These are phyloP conservation scores for Nakazawaea siamensis DNA, from an alignment of 805 yeast genomes.

Conservation along the genomic window DNA sequence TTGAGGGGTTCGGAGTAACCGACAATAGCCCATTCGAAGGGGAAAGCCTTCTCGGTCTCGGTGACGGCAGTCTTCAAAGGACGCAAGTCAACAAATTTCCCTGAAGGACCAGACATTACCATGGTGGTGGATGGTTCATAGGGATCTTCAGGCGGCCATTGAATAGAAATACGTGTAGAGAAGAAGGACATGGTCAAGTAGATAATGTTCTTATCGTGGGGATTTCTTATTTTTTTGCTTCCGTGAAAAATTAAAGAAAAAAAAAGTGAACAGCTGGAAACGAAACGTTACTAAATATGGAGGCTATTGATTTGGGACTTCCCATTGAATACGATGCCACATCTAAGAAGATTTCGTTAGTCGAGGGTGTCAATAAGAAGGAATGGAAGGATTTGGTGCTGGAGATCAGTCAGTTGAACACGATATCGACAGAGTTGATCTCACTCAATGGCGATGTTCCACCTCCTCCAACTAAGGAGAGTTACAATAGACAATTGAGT, in stretches of 20 bases:
- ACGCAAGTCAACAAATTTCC: conserved; percentile 40
- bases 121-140: conserved; percentile 38
- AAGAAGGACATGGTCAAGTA: conserved; percentile 19
- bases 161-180: conserved; percentile 42
- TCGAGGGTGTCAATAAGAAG: conserved; percentile 14
- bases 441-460: conserved; percentile 41
- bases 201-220: too few species aligned
- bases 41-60: conserved; percentile 24
- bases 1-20: conserved; percentile 36
- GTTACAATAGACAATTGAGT: conserved; percentile 46
- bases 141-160: conserved; percentile 37
- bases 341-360: conserved; percentile 19
- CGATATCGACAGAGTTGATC: conserved; percentile 31
- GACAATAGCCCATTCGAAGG: conserved; percentile 53
- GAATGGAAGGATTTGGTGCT: conserved; percentile 17
- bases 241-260: too few species aligned
- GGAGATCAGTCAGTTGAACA: conserved; percentile 26
- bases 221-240: too few species aligned
- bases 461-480: conserved; percentile 43
- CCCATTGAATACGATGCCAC: conserved; percentile 23
- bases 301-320: too few species aligned
- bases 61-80: conserved; percentile 22
- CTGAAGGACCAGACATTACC: conserved; percentile 35
- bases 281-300: too few species aligned
- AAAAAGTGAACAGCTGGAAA: too few species aligned